Evolutionary conservation across 257 asterid genomes (phyloP).

Genomic region (Verbena officinalis): DNA sequence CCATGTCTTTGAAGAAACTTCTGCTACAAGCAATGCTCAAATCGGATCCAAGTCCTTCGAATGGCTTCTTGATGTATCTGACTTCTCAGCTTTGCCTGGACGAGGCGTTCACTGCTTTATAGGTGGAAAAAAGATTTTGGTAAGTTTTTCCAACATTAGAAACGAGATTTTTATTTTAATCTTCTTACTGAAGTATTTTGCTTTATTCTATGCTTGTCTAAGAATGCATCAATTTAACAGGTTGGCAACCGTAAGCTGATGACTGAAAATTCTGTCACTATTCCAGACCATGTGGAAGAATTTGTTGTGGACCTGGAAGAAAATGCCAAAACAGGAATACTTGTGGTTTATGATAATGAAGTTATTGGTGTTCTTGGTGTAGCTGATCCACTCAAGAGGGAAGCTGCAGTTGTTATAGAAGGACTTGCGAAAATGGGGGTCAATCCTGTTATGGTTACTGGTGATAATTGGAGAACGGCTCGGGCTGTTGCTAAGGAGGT

Average conservation of each 20-base stretch:
- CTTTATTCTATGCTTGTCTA: neutral
- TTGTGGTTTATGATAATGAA: slow-evolving; percentile 50
- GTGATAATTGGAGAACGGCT: slow-evolving; percentile 85
- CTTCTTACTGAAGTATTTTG: neutral
- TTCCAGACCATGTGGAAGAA: slow-evolving; percentile 50
- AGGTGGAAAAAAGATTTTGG: slow-evolving; percentile 57
- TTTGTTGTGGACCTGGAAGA: slow-evolving; percentile 71
- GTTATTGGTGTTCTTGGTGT: slow-evolving; percentile 69
- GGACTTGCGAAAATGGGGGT: slow-evolving; percentile 75
- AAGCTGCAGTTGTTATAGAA: slow-evolving; percentile 74
- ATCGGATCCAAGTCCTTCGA: slow-evolving; percentile 49
- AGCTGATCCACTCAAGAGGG: slow-evolving; percentile 80
- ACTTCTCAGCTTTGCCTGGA: slow-evolving; percentile 71
- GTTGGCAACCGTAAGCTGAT: slow-evolving; percentile 68
- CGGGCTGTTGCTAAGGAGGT: slow-evolving; percentile 77
- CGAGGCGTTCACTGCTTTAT: slow-evolving; percentile 64
- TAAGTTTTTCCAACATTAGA: slow-evolving; percentile 35
- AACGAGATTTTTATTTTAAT: neutral
- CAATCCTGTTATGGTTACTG: slow-evolving; percentile 76
- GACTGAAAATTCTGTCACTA: slow-evolving; percentile 48
- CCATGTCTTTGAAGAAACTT: slow-evolving; percentile 56
- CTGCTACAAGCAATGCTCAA: slow-evolving; percentile 38
- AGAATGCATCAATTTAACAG: slow-evolving; percentile 34
- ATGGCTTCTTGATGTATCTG: slow-evolving; percentile 67
- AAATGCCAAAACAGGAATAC: slow-evolving; percentile 65